Evolutionary conservation across 1,139 yeast species (phyloP).

Genomic region (Candida sp.): DNA sequence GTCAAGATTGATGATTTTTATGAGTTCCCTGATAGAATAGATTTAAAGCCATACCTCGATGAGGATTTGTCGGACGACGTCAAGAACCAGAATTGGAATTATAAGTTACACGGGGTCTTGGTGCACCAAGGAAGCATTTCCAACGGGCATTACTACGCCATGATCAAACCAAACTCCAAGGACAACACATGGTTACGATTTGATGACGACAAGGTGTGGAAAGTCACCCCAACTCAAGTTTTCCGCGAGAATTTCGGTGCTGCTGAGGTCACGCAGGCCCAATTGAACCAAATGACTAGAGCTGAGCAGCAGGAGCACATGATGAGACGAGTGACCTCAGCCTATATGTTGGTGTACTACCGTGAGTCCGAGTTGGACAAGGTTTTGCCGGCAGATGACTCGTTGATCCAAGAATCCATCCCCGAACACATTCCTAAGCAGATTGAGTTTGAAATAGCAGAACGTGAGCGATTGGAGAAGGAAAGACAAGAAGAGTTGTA

Average conservation of each 20-base stretch:
- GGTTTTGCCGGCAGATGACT: constrained; percentile 62
- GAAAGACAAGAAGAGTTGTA: constrained; percentile 83
- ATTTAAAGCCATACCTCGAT: constrained; percentile 79
- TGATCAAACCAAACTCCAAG: constrained; percentile 75
- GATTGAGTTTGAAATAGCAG: constrained; percentile 63
- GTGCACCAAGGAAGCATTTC: constrained; percentile 97
- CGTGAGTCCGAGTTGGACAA: constrained; percentile 63
- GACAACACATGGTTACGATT: constrained; percentile 85
- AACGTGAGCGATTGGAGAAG: constrained; percentile 55
- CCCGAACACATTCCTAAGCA: constrained; percentile 75
- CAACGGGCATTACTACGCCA: constrained; percentile 95
- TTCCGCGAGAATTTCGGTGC: constrained; percentile 95
- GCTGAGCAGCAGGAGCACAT: constrained; percentile 66
- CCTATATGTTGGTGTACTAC: constrained; percentile 95
- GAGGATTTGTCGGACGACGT: constrained; percentile 50
- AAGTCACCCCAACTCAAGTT: constrained; percentile 82
- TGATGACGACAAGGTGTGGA: constrained; percentile 95
- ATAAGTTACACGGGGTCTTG: constrained; percentile 88
- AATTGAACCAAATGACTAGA: constrained; percentile 54
- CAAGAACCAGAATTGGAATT: constrained; percentile 67
- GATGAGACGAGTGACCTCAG: constrained; percentile 84
- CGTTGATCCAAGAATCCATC: constrained; percentile 43
- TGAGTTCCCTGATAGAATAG: constrained; percentile 87
- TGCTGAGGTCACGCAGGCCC: constrained; percentile 53
- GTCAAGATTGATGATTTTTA: constrained; percentile 92